These are phyloP conservation scores for Xylaria multiplex DNA, from an alignment of 2,329 filamentous ascomycete genomes.

Conservation along the genomic window DNA sequence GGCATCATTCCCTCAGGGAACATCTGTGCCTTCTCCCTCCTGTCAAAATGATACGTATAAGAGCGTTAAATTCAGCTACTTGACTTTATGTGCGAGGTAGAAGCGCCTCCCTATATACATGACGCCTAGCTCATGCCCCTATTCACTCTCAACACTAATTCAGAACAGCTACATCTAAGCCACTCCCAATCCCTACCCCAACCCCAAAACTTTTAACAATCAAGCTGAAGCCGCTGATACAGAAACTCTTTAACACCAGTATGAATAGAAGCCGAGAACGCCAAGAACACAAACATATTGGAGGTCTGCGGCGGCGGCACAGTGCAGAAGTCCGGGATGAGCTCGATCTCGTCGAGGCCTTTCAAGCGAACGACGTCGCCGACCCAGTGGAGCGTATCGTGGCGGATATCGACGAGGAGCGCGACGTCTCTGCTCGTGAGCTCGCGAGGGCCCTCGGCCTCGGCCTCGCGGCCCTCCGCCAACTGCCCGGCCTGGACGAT, in stretches of 20 bases:
- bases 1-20: too few relatives aligned
- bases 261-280: slow-evolving; percentile 69
- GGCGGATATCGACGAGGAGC: slow-evolving; percentile 55
- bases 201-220: not conserved
- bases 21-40: too few relatives aligned
- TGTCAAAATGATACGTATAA: too few relatives aligned
- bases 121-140: too few relatives aligned
- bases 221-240: slow-evolving; percentile 49
- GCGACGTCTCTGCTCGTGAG: slow-evolving; percentile 60
- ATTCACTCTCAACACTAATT: too few relatives aligned
- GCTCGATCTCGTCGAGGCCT: slow-evolving; percentile 60
- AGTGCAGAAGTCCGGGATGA: slow-evolving; percentile 64
- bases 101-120: too few relatives aligned
- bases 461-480: slow-evolving; percentile 40
- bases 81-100: too few relatives aligned
- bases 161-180: too few relatives aligned
- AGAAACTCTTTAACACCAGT: slow-evolving; percentile 65
- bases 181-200: too few relatives aligned
- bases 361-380: slow-evolving; percentile 63
- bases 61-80: too few relatives aligned
- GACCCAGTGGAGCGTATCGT: slow-evolving; percentile 67
- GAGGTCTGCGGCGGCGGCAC: slow-evolving; percentile 63
- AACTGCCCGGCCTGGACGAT: slow-evolving; percentile 66
- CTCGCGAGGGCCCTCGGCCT: slow-evolving; percentile 60
- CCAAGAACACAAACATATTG: slow-evolving; percentile 66